Evolutionary conservation across 352 stramenopile species (phyloP).

Genomic region (Pilasporangium apinafurcum): DNA sequence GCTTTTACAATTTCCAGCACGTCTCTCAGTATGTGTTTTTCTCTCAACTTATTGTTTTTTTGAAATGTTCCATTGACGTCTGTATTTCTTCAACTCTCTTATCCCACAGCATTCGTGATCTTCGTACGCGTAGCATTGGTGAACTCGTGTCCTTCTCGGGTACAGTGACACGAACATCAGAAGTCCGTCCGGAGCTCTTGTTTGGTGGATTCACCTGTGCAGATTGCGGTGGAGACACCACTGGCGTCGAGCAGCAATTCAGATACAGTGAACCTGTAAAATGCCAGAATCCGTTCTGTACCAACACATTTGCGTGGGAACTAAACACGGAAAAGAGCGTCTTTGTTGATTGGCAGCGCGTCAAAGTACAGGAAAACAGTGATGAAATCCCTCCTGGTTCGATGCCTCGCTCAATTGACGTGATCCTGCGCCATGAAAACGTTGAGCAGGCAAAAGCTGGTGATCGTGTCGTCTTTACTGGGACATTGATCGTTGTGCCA

Average conservation of each 20-base stretch:
- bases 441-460: conserved; percentile 96
- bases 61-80: conserved; percentile 1
- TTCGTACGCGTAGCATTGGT: conserved; percentile 92
- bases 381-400: conserved; percentile 97
- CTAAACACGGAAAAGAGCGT: conserved; percentile 88
- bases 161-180: conserved; percentile 96
- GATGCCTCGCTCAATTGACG: conserved; percentile 96
- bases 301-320: conserved; percentile 84
- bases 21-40: conserved; percentile 58
- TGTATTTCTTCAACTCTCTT: not conserved
- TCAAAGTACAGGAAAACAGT: conserved; percentile 98
- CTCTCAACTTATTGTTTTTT: not conserved
- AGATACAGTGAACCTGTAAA: conserved; percentile 95
- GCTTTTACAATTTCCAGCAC: conserved; percentile 88
- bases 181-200: conserved; percentile 97
- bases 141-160: conserved; percentile 91
- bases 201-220: conserved; percentile 93
- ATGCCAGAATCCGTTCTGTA: conserved; percentile 96
- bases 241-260: conserved; percentile 96
- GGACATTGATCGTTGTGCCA: conserved; percentile 94
- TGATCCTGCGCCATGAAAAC: conserved; percentile 97
- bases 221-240: conserved; percentile 91
- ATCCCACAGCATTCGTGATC: conserved; percentile 79
- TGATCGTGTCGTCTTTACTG: conserved; percentile 94
- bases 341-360: conserved; percentile 98